A percentile compares a stretch with the other conserved stretches of the same genome.
Evolutionary conservation across 768 basidiomycete species (phyloP).

Genomic region (Russula sp.): DNA sequence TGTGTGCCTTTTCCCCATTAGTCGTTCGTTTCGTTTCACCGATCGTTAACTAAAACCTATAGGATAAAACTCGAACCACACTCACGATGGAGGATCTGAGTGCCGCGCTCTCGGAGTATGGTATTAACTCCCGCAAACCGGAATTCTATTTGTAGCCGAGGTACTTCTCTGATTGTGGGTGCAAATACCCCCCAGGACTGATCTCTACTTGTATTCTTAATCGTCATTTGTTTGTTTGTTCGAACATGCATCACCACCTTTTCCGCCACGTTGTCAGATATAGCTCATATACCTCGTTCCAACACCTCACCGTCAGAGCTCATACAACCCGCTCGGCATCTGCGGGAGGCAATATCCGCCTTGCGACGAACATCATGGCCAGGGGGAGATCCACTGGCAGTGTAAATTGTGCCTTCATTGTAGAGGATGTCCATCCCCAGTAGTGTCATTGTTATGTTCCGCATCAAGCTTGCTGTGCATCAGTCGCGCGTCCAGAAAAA

Average conservation of each 20-base stretch:
- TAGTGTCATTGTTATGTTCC: constrained; percentile 76
- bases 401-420: constrained; percentile 47
- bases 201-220: constrained; percentile 25
- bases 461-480: constrained; percentile 71
- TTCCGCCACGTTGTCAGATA: not conserved
- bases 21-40: not conserved
- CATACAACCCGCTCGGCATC: constrained; percentile 56
- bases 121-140: constrained; percentile 89
- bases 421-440: constrained; percentile 85
- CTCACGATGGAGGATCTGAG: constrained; percentile 97
- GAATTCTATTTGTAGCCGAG: constrained; percentile 76
- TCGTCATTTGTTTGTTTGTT: constrained; percentile 12
- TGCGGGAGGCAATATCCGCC: constrained; percentile 61
- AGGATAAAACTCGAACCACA: constrained; percentile 92
- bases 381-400: not conserved
- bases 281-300: not conserved
- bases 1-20: constrained; percentile 35
- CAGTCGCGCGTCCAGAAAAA: constrained; percentile 69
- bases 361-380: constrained; percentile 57
- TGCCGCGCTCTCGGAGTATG: constrained; percentile 91
- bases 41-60: not conserved
- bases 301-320: not conserved
- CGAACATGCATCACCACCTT: constrained; percentile 17
- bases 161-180: constrained; percentile 17
- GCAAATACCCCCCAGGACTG: constrained; percentile 10